A percentile compares a stretch with the other conserved stretches of the same genome.
Conservation (phyloP, 176 grass and related monocot species). For the Pharus latifolius region DNA sequence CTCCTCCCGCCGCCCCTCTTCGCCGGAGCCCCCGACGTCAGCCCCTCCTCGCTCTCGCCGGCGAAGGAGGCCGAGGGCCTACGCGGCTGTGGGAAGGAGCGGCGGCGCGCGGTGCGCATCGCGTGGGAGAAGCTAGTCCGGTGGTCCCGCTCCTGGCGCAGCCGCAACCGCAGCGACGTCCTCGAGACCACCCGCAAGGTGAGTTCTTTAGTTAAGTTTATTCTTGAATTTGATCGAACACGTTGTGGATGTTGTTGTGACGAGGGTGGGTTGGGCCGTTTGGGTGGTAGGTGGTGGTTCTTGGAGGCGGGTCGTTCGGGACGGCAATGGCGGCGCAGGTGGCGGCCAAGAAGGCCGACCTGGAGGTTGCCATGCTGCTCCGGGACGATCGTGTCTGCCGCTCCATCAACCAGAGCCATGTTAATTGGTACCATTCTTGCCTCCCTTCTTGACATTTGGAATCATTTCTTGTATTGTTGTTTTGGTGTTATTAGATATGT, state of each 20-base stretch:
- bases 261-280: neutral
- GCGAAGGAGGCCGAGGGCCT: neutral
- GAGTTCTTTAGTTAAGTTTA: neutral
- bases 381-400: conserved; percentile 59
- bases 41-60: neutral
- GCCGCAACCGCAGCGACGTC: conserved; percentile 56
- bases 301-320: conserved; percentile 83
- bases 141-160: conserved; percentile 78
- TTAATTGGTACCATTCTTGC: conserved; percentile 24
- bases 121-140: conserved; percentile 95
- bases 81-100: conserved; percentile 29
- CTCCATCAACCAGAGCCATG: conserved; percentile 55
- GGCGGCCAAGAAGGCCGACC: conserved; percentile 58
- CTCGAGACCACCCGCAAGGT: conserved; percentile 81
- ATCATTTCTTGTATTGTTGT: neutral
- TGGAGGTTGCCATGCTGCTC: conserved; percentile 74
- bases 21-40: neutral
- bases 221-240: neutral
- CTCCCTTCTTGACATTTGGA: neutral
- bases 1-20: neutral
- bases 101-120: conserved; percentile 43
- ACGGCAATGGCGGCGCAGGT: conserved; percentile 77
- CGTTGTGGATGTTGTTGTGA: neutral
- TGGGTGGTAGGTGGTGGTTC: conserved; percentile 43
- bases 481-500: neutral